Evolutionary conservation across 2,329 filamentous ascomycete species (phyloP).

Genomic region (Gnomoniopsis sp.): DNA sequence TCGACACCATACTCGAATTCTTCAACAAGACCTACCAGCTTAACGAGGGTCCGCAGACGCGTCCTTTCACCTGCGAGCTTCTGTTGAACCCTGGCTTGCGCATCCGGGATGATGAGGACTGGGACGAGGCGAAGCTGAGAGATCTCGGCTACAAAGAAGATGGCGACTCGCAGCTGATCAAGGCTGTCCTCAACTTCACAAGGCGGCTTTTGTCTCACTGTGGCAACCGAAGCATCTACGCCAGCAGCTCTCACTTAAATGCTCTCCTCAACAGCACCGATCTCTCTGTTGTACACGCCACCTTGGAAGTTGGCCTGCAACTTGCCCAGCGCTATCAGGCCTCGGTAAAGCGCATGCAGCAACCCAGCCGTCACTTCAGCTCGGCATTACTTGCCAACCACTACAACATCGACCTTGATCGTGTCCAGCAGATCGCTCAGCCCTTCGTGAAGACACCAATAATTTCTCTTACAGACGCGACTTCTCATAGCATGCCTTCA

Average conservation of each 20-base stretch:
- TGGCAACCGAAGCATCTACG: constrained; percentile 93
- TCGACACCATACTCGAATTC: constrained; percentile 81
- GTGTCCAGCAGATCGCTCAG: constrained; percentile 76
- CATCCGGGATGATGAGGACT: constrained; percentile 47
- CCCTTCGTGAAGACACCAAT: constrained; percentile 75
- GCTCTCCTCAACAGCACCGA: constrained; percentile 86
- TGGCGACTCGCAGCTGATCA: constrained; percentile 76
- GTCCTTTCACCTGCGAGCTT: constrained; percentile 67
- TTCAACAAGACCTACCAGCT: constrained; percentile 81
- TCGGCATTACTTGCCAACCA: constrained; percentile 77
- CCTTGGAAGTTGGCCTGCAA: constrained; percentile 77
- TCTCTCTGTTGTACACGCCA: constrained; percentile 70
- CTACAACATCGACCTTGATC: constrained; percentile 75
- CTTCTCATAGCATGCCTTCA: constrained; percentile 51
- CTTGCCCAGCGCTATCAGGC: constrained; percentile 91
- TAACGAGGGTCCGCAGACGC: constrained; percentile 73
- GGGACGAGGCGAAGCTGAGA: constrained; percentile 44
- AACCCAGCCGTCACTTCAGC: constrained; percentile 63
- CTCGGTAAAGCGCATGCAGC: constrained; percentile 73
- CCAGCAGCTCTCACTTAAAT: constrained; percentile 86
- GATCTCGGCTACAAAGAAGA: constrained; percentile 65
- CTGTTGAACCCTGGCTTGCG: constrained; percentile 56
- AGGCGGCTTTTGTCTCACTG: constrained; percentile 88
- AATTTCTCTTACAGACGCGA: constrained; percentile 46
- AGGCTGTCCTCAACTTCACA: constrained; percentile 80